Evolutionary conservation across 2,329 filamentous ascomycete genomes (phyloP).

Genomic region (Drechslerella coelobrocha): DNA sequence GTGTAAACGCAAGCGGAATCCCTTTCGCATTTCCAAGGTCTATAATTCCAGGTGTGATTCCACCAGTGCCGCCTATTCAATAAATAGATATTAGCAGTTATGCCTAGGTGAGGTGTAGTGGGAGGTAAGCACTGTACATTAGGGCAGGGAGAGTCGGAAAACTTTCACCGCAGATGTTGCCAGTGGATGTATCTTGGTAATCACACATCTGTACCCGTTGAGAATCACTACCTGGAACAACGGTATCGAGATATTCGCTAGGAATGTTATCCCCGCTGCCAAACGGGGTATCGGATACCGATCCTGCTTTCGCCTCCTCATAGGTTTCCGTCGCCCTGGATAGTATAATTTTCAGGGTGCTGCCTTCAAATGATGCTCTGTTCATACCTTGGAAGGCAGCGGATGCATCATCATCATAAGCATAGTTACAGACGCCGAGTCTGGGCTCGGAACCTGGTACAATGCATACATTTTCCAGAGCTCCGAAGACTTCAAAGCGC

Average conservation of each 20-base stretch:
- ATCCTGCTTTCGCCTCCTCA: conserved; percentile 35
- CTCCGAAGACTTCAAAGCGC: conserved; percentile 45
- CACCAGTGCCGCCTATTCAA: conserved; percentile 41
- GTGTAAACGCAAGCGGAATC: conserved; percentile 31
- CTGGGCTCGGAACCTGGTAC: conserved; percentile 19
- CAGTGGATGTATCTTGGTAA: conserved; percentile 34
- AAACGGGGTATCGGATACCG: not conserved
- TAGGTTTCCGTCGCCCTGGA: conserved; percentile 31
- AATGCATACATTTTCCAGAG: conserved; percentile 26
- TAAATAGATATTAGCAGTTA: not conserved
- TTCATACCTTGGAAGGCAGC: conserved; percentile 50
- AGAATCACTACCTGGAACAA: conserved; percentile 8
- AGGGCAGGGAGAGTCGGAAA: conserved; percentile 14
- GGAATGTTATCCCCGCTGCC: conserved; percentile 1
- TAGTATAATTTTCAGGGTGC: conserved; percentile 22
- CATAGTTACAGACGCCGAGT: conserved; percentile 32
- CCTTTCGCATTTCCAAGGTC: conserved; percentile 44
- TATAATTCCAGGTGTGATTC: conserved; percentile 38
- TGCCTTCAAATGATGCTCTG: conserved; percentile 33
- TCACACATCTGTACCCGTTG: conserved; percentile 43
- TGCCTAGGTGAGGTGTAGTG: not conserved
- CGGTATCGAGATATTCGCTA: conserved; percentile 16
- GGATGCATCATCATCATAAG: conserved; percentile 36
- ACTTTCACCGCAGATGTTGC: conserved; percentile 38
- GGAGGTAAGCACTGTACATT: conserved; percentile 17